phyloP scores from a whole-genome alignment of 352 stramenopile genomes.

The Blastocystis sp. region DNA sequence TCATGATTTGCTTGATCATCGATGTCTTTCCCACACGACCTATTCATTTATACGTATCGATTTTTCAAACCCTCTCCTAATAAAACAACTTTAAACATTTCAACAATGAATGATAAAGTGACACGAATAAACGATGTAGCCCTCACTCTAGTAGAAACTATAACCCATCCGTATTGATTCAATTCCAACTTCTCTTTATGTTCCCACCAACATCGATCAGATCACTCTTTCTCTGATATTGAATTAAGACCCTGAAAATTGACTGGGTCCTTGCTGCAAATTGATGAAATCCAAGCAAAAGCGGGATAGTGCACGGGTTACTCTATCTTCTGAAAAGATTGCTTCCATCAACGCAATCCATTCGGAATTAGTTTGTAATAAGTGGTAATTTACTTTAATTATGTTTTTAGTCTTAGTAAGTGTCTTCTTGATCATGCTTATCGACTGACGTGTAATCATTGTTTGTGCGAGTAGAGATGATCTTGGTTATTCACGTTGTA shows the following conservation, averaged over 20 bases:
- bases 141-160: too few species aligned
- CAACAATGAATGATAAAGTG: background rate
- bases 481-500: background rate
- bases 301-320: too few species aligned
- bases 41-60: background rate
- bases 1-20: slow-evolving; percentile 62
- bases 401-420: background rate
- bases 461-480: slow-evolving; percentile 12
- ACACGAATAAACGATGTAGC: too few species aligned
- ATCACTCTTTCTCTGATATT: background rate
- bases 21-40: slow-evolving; percentile 58
- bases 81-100: slow-evolving; percentile 50
- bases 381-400: background rate
- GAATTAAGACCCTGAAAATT: background rate
- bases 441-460: slow-evolving; percentile 29
- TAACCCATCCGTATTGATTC: too few species aligned
- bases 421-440: background rate
- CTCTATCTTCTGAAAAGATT: background rate
- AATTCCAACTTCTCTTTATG: too few species aligned
- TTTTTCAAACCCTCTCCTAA: slow-evolving; percentile 18
- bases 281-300: too few species aligned
- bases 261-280: background rate
- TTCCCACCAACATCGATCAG: background rate
- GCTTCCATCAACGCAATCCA: background rate
- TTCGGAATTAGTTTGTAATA: background rate